Evolutionary conservation across 441 rosid genomes (phyloP).

Genomic region (Kokia cookei): DNA sequence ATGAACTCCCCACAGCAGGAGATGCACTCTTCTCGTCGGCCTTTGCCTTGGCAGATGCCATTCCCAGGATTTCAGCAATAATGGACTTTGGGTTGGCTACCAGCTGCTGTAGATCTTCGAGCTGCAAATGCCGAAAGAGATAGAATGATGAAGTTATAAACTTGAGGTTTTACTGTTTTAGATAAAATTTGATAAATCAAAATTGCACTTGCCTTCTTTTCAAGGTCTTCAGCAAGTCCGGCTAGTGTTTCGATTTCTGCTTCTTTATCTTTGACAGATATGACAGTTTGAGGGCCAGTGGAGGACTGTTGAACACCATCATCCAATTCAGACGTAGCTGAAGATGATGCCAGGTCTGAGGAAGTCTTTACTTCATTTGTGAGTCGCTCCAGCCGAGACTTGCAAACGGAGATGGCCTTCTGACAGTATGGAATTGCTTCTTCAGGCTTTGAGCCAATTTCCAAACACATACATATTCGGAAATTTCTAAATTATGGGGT

Average conservation of each 20-base stretch:
- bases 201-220: constrained; percentile 64
- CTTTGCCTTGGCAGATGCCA: constrained; percentile 45
- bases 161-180: neutral
- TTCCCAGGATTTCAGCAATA: constrained; percentile 73
- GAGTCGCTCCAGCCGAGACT: constrained; percentile 59
- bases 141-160: neutral
- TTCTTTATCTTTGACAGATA: constrained; percentile 51
- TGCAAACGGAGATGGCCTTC: constrained; percentile 75
- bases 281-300: constrained; percentile 32
- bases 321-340: constrained; percentile 44
- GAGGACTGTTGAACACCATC: constrained; percentile 54
- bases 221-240: constrained; percentile 72
- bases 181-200: neutral
- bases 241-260: constrained; percentile 62
- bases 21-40: constrained; percentile 34
- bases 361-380: constrained; percentile 46
- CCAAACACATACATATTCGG: constrained; percentile 78
- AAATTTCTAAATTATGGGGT: constrained; percentile 67
- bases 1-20: constrained; percentile 45
- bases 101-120: constrained; percentile 82
- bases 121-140: constrained; percentile 41
- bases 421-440: constrained; percentile 85
- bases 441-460: constrained; percentile 66
- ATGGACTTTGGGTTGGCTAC: constrained; percentile 58
- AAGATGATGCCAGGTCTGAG: constrained; percentile 38